phyloP scores from a whole-genome alignment of 371 early-diverging fungal genomes.

The Rhizopus stolonifer region DNA sequence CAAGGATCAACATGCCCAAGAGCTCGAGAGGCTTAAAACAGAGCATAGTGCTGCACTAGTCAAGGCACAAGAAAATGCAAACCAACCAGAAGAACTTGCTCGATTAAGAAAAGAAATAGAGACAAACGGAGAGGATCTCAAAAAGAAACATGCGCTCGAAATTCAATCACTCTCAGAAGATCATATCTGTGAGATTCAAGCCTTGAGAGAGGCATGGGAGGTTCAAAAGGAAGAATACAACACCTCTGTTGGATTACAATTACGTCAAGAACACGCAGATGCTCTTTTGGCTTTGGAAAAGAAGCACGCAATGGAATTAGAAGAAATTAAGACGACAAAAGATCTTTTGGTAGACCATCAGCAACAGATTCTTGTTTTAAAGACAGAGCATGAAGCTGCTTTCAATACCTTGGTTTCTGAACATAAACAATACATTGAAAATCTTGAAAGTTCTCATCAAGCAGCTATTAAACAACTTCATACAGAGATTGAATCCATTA shows the following conservation, averaged over 20 bases:
- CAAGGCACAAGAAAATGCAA: neutral
- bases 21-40: slow-evolving; percentile 9
- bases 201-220: slow-evolving; percentile 1
- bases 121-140: neutral
- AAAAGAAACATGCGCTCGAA: slow-evolving; percentile 3
- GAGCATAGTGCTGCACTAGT: slow-evolving; percentile 1
- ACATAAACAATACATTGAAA: slow-evolving; percentile 28
- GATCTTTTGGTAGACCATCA: slow-evolving; percentile 1
- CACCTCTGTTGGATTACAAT: neutral
- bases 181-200: slow-evolving; percentile 6
- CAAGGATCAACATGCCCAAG: slow-evolving; percentile 14
- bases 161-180: slow-evolving; percentile 5
- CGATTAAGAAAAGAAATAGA: neutral
- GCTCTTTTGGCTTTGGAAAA: neutral
- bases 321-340: neutral
- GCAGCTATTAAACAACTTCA: slow-evolving; percentile 17
- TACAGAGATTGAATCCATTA: slow-evolving; percentile 14
- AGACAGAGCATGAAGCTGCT: slow-evolving; percentile 13
- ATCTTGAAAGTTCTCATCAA: slow-evolving; percentile 27
- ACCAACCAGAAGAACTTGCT: neutral
- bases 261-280: neutral
- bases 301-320: neutral
- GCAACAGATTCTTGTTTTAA: slow-evolving; percentile 7
- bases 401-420: slow-evolving; percentile 22
- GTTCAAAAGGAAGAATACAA: neutral